Evolutionary conservation across 1,284 basidiomycete genomes (phyloP), one percentile per base, ranked within the genome.

Genomic region (Pterulicium gracile): DNA sequence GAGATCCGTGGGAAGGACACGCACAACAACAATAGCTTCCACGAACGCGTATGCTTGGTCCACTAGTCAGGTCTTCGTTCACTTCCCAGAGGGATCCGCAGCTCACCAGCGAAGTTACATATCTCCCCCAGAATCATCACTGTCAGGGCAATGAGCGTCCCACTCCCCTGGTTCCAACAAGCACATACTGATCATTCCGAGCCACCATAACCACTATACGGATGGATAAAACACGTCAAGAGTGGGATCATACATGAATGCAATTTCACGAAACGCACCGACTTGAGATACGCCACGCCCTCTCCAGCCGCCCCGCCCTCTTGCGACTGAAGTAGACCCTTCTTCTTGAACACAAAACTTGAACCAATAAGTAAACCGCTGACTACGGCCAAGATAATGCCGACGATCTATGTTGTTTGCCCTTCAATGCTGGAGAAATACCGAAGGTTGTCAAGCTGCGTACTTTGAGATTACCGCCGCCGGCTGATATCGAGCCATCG

Each of bases 341-440:
- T 96, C 75, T 98, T 98, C 78, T 98, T 98, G 72, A 98, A 79
- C 14, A 91, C 89, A 64, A 91, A 94, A 56, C 85, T 88, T 15
- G 82, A 75, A 3, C 95, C 95, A 55, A 98, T 98, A 54, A 98
- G 80, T 19, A 94, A 39, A 19, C 95, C 95, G 57, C 83, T 89
- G 15, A 67, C 64, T 44, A 98, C 69, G 17, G 94, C 93, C 34
- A 98, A 77, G 47, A 87, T 69, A 51, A 97, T 76, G 18, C 84
- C 83, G 52, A 87, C 75, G 58, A 85, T 54, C 82, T 83, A 53
- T n/a, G 3, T 14, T 27, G 14, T 1, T 19, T 18, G 18, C 48
- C 42, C 51, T 47, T 20, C 32, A 39, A n/a, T 2, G 47, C 39
- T 23, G 41, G 32, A 45, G 39, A 3, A 40, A n/a, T 32, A 13